Evolutionary conservation across 257 asterid genomes (phyloP).

Genomic region (Mitragyna speciosa): DNA sequence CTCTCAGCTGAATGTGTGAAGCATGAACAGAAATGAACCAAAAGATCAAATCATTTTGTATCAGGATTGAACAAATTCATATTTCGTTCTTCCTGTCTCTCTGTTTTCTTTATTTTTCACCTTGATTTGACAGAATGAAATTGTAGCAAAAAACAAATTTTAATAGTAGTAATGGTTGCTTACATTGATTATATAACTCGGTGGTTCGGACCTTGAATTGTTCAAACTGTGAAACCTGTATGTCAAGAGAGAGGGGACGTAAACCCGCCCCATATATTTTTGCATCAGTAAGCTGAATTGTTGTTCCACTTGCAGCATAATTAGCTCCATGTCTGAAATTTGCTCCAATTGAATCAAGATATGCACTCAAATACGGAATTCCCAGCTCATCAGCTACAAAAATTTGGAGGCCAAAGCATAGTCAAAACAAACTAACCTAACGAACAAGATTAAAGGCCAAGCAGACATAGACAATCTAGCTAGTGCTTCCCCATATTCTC

Average conservation of each 20-base stretch:
- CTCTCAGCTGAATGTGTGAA: neutral
- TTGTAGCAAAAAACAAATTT: neutral
- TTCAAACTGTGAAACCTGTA: conserved; percentile 28
- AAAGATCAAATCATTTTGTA: too few relatives aligned
- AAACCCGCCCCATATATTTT: conserved; percentile 13
- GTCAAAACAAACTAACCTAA: neutral
- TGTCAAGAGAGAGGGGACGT: conserved; percentile 21
- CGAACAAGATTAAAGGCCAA: neutral
- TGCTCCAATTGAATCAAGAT: conserved; percentile 27
- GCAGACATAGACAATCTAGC: neutral
- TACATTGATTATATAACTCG: conserved; percentile 13
- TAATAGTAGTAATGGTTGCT: neutral
- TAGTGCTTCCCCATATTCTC: too few relatives aligned
- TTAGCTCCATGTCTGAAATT: conserved; percentile 29
- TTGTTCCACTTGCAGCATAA: conserved; percentile 28
- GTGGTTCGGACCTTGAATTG: conserved; percentile 23
- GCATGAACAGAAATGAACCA: neutral
- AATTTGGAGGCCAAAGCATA: neutral
- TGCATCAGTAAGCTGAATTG: conserved; percentile 24
- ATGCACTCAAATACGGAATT: conserved; percentile 26
- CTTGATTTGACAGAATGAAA: neutral
- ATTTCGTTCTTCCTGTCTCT: neutral
- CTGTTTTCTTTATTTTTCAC: neutral
- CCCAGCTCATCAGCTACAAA: conserved; percentile 29
- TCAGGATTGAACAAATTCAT: neutral